A percentile compares a stretch with the other conserved stretches of the same genome.
These are phyloP conservation scores for Xylaria sp. DNA, from an alignment of 2,329 filamentous ascomycete genomes.

Conservation along the genomic window DNA sequence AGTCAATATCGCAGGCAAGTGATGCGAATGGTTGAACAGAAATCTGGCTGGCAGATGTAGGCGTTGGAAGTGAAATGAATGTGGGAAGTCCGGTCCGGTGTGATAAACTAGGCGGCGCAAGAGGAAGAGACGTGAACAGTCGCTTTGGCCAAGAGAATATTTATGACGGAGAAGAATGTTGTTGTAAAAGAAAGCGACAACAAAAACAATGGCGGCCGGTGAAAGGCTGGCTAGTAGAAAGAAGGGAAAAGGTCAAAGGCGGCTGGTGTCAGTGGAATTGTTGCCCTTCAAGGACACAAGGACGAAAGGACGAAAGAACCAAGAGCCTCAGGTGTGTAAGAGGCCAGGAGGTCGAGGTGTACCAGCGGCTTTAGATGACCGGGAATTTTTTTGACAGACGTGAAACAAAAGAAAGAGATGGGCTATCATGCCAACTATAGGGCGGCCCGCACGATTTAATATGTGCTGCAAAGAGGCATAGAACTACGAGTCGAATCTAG, in stretches of 20 bases:
- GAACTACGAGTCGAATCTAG: slow-evolving; percentile 5
- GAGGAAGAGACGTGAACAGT: slow-evolving; percentile 8
- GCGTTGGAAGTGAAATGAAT: slow-evolving; percentile 28
- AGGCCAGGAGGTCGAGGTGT: slow-evolving; percentile 30
- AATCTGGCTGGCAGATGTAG: slow-evolving; percentile 41
- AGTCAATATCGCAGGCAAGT: slow-evolving; percentile 13
- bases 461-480: slow-evolving; percentile 17
- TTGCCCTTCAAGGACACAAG: slow-evolving; percentile 38
- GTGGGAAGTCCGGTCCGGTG: slow-evolving; percentile 6
- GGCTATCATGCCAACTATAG: slow-evolving; percentile 11
- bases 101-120: slow-evolving; percentile 5
- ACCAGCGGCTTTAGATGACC: slow-evolving; percentile 32
- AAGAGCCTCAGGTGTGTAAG: slow-evolving; percentile 3
- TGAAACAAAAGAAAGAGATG: slow-evolving; percentile 28
- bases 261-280: slow-evolving; percentile 26
- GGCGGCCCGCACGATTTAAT: slow-evolving; percentile 25
- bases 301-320: slow-evolving; percentile 26
- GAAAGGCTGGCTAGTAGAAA: slow-evolving; percentile 17
- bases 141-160: slow-evolving; percentile 24
- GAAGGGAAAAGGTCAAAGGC: slow-evolving; percentile 15
- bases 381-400: slow-evolving; percentile 23
- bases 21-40: slow-evolving; percentile 9
- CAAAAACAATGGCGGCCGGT: slow-evolving; percentile 22
- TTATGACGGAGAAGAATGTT: slow-evolving; percentile 34
- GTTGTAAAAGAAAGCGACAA: slow-evolving; percentile 30